phyloP scores from a whole-genome alignment of 352 stramenopile genomes.

The Pythium dissotocum region DNA sequence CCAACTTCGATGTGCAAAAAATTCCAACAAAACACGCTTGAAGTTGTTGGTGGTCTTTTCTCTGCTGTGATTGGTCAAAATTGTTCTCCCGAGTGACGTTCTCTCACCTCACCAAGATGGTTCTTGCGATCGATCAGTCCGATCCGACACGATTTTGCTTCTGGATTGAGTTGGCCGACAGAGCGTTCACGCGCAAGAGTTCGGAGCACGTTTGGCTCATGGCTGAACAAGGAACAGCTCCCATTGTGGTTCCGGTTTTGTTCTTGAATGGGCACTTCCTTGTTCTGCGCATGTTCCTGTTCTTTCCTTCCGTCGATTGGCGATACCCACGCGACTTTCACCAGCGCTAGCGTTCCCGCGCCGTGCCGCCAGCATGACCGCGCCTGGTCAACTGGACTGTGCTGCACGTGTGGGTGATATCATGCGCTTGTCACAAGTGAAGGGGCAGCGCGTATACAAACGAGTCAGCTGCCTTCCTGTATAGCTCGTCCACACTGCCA shows the following conservation, averaged over 20 bases:
- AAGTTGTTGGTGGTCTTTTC: background rate
- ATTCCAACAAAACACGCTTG: background rate
- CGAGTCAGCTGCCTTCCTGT: background rate
- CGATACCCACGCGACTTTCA: background rate
- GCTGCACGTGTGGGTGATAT: constrained; percentile 7
- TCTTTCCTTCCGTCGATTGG: constrained; percentile 3
- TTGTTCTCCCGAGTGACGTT: background rate
- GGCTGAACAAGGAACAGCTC: background rate
- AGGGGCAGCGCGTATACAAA: background rate
- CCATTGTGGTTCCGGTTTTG: background rate
- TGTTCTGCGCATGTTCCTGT: constrained; percentile 3
- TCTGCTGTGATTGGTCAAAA: constrained; percentile 3
- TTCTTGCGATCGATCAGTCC: background rate
- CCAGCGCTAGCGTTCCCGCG: background rate
- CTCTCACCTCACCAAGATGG: no score
- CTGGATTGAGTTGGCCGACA: no score
- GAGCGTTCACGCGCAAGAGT: background rate
- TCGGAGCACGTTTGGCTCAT: background rate
- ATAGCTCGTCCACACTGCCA: background rate
- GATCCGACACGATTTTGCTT: no score
- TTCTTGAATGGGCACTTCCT: background rate
- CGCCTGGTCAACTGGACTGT: background rate
- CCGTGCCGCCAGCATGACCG: background rate
- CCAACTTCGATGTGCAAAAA: background rate
- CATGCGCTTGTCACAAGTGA: background rate